phyloP scores from a whole-genome alignment of 208 protist species.

The Angomonas desouzai region DNA sequence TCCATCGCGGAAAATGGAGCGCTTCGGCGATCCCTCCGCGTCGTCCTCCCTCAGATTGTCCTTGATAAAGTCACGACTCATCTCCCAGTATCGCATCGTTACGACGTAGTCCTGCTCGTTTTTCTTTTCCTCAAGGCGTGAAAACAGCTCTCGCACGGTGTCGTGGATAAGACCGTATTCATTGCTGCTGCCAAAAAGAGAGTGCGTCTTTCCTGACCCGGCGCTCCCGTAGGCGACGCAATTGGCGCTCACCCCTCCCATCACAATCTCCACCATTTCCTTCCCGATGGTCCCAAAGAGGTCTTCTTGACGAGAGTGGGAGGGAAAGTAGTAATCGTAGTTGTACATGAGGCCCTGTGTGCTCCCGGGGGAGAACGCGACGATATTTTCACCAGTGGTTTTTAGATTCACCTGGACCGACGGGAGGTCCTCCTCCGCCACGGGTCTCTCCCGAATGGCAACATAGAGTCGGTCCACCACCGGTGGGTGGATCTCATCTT shows the following conservation, averaged over 20 bases:
- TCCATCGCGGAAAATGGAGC: slow-evolving; percentile 53
- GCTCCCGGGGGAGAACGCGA: slow-evolving; percentile 62
- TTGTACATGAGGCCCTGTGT: slow-evolving; percentile 82
- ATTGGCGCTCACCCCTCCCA: slow-evolving; percentile 76
- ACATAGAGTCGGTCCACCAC: slow-evolving; percentile 72
- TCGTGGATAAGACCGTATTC: slow-evolving; percentile 83
- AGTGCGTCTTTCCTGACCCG: slow-evolving; percentile 85
- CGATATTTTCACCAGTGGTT: slow-evolving; percentile 68
- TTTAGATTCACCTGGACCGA: slow-evolving; percentile 55
- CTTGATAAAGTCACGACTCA: slow-evolving; percentile 69
- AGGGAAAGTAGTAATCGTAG: slow-evolving; percentile 88
- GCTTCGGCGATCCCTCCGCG: slow-evolving; percentile 13
- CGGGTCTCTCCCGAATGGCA: slow-evolving; percentile 70
- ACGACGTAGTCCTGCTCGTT: slow-evolving; percentile 54
- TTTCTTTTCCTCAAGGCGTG: slow-evolving; percentile 45
- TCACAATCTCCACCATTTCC: slow-evolving; percentile 83
- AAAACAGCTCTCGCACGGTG: slow-evolving; percentile 76
- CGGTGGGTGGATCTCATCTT: slow-evolving; percentile 30
- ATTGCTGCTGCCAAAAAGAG: slow-evolving; percentile 75
- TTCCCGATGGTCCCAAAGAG: slow-evolving; percentile 73
- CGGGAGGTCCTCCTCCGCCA: slow-evolving; percentile 55
- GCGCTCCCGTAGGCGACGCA: slow-evolving; percentile 70
- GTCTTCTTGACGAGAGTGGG: slow-evolving; percentile 66
- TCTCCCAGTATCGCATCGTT: slow-evolving; percentile 81
- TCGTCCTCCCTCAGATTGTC: slow-evolving; percentile 59